Percentiles rank a stretch among this genome's conserved stretches.
phyloP scores from a whole-genome alignment of 345 rosid genomes.

The Camelina sativa region DNA sequence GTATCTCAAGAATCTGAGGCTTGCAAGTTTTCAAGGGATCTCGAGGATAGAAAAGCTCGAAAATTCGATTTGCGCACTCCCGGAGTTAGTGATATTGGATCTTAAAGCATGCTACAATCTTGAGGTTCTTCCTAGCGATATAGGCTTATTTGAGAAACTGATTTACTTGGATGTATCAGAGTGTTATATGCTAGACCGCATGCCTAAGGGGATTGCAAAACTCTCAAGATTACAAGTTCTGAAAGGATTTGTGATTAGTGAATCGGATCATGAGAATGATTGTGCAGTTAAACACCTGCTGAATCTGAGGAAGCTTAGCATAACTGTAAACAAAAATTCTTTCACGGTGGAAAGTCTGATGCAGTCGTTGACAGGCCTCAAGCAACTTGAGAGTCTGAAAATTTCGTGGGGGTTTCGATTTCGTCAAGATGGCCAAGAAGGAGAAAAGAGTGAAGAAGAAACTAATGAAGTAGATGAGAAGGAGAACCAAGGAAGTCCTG shows the following conservation, averaged over 20 bases:
- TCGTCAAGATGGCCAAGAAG: background rate
- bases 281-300: constrained; percentile 33
- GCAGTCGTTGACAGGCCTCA: constrained; percentile 11
- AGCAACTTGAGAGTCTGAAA: constrained; percentile 42
- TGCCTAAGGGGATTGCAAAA: constrained; percentile 48
- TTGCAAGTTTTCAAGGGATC: constrained; percentile 63
- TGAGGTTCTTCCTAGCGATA: constrained; percentile 50
- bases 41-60: constrained; percentile 53
- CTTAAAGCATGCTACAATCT: constrained; percentile 64
- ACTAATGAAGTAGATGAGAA: background rate
- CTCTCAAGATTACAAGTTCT: constrained; percentile 56
- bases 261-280: background rate
- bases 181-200: constrained; percentile 54
- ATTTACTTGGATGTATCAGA: constrained; percentile 60
- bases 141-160: constrained; percentile 49
- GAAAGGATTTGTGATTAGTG: constrained; percentile 61
- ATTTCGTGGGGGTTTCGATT: constrained; percentile 50
- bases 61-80: constrained; percentile 27
- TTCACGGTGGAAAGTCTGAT: constrained; percentile 14
- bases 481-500: background rate
- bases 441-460: background rate
- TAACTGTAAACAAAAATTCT: constrained; percentile 24
- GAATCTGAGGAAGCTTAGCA: constrained; percentile 50
- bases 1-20: constrained; percentile 42
- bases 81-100: constrained; percentile 53